A percentile compares a stretch with the other conserved stretches of the same genome.
phyloP scores from a whole-genome alignment of 176 grass and related monocot species.

The Tillandsia leiboldiana region DNA sequence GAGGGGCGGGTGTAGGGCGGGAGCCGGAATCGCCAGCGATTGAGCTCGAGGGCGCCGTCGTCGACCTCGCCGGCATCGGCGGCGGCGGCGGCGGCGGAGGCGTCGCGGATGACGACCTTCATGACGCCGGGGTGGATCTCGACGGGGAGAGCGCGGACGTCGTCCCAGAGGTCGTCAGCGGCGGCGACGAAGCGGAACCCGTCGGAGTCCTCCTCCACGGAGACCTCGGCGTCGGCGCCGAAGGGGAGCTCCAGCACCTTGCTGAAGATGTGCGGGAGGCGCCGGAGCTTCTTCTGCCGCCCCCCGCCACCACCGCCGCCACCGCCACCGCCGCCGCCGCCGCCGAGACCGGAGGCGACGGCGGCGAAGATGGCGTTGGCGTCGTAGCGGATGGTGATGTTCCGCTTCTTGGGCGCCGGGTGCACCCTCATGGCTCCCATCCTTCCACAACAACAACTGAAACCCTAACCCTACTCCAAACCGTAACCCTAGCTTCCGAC shows the following conservation, averaged over 20 bases:
- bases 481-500: background rate
- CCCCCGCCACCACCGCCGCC: background rate
- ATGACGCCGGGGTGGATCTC: slow-evolving; percentile 90
- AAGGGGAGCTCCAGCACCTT: slow-evolving; percentile 93
- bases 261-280: slow-evolving; percentile 88
- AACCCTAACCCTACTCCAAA: background rate
- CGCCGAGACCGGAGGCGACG: background rate
- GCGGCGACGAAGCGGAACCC: slow-evolving; percentile 76
- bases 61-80: slow-evolving; percentile 11
- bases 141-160: slow-evolving; percentile 54
- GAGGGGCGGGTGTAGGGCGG: slow-evolving; percentile 70
- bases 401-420: slow-evolving; percentile 34
- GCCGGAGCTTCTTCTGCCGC: slow-evolving; percentile 79
- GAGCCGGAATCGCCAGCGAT: slow-evolving; percentile 80
- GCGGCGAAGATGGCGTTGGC: background rate
- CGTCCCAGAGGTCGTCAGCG: slow-evolving; percentile 37
- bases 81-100: background rate
- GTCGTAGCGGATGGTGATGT: slow-evolving; percentile 29
- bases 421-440: slow-evolving; percentile 34
- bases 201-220: slow-evolving; percentile 55
- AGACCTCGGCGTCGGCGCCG: slow-evolving; percentile 74
- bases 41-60: slow-evolving; percentile 53
- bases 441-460: background rate
- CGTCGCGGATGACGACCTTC: slow-evolving; percentile 63
- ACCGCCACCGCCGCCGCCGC: background rate